These are phyloP conservation scores for Eustoma russellianum DNA, from an alignment of 257 asterid genomes.

Conservation along the genomic window DNA sequence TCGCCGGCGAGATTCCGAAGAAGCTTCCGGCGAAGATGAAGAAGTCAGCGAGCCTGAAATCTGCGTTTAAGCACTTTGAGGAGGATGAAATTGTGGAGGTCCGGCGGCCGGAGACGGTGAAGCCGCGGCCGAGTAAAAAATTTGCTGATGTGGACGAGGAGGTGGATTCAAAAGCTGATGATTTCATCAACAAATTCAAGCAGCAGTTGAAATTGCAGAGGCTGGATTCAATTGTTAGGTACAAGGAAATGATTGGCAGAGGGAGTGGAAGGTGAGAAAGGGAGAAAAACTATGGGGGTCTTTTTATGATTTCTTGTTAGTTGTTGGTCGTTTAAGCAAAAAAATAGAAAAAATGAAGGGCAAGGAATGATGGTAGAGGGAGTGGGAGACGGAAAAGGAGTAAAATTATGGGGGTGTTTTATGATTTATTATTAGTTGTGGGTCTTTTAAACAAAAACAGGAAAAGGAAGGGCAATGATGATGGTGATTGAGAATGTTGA, in stretches of 20 bases:
- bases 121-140: constrained; percentile 32
- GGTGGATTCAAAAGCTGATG: constrained; percentile 76
- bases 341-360: too few species aligned
- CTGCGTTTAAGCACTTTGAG: constrained; percentile 37
- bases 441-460: too few species aligned
- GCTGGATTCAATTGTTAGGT: constrained; percentile 61
- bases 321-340: too few species aligned
- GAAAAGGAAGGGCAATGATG: too few species aligned
- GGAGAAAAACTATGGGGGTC: constrained; percentile 14
- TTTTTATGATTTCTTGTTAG: background rate
- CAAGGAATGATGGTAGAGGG: constrained; percentile 18
- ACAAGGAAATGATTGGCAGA: constrained; percentile 53
- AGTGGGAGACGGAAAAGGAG: constrained; percentile 19
- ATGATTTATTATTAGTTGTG: too few species aligned
- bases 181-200: constrained; percentile 71
- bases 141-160: constrained; percentile 38
- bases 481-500: too few species aligned
- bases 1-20: constrained; percentile 35
- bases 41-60: constrained; percentile 51
- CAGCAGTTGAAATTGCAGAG: constrained; percentile 82
- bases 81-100: constrained; percentile 41
- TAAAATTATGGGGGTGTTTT: constrained; percentile 12
- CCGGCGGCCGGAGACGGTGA: constrained; percentile 61
- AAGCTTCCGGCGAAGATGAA: constrained; percentile 40
- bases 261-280: constrained; percentile 29